phyloP scores from a whole-genome alignment of 768 basidiomycete species.

The Omphalotus guepiniiformis region DNA sequence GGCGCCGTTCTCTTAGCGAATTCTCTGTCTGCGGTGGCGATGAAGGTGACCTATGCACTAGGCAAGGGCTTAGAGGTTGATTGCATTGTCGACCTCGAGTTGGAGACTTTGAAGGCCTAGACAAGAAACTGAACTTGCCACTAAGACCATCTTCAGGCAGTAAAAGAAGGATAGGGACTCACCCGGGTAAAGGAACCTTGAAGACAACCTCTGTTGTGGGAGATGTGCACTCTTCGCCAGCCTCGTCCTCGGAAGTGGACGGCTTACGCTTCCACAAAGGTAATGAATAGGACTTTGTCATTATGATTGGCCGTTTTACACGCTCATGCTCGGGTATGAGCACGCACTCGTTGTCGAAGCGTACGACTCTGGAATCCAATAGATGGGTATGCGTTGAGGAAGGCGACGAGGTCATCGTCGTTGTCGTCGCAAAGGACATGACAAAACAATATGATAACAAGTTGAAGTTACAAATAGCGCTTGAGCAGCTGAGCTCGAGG shows the following conservation, averaged over 20 bases:
- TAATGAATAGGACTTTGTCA: constrained; percentile 64
- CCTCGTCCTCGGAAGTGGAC: constrained; percentile 14
- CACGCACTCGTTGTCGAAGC: constrained; percentile 71
- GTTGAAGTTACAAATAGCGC: too few species aligned
- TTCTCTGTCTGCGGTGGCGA: constrained; percentile 4
- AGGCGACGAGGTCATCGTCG: not conserved
- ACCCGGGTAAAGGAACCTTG: constrained; percentile 63
- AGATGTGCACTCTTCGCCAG: constrained; percentile 9
- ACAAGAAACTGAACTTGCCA: constrained; percentile 41
- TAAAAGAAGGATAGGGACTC: constrained; percentile 23
- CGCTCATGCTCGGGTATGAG: constrained; percentile 61
- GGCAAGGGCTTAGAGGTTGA: constrained; percentile 46
- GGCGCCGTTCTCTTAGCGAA: constrained; percentile 20
- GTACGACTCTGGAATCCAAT: constrained; percentile 34
- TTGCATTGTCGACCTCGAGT: constrained; percentile 30
- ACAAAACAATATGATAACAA: too few species aligned
- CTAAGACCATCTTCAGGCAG: too few species aligned
- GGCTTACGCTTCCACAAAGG: constrained; percentile 47
- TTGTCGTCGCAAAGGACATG: constrained; percentile 6
- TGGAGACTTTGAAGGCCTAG: constrained; percentile 34
- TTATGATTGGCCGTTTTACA: constrained; percentile 43
- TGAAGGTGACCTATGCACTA: constrained; percentile 43
- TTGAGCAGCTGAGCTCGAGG: too few species aligned
- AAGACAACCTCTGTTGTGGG: constrained; percentile 46
- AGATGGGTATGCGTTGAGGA: too few species aligned